These are phyloP conservation scores for Brettanomyces anomalus DNA, from an alignment of 805 yeast species.

Conservation along the genomic window DNA sequence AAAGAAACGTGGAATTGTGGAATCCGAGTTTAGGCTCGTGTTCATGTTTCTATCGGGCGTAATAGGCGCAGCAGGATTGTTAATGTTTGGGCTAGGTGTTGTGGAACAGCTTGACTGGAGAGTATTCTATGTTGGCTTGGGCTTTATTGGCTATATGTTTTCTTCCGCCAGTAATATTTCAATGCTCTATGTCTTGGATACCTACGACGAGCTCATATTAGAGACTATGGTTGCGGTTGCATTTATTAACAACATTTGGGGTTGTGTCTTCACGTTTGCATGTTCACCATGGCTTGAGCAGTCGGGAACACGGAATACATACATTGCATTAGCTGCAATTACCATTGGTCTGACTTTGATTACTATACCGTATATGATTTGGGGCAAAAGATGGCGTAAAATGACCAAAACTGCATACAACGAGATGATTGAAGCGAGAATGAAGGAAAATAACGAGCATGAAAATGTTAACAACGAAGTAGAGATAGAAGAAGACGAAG, in stretches of 20 bases:
- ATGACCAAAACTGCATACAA: conserved; percentile 45
- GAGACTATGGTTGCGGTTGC: conserved; percentile 61
- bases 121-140: conserved; percentile 50
- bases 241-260: conserved; percentile 53
- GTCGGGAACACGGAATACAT: conserved; percentile 50
- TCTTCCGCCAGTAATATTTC: conserved; percentile 64
- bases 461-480: too few species aligned
- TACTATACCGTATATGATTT: conserved; percentile 46
- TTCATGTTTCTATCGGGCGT: conserved; percentile 49
- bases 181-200: conserved; percentile 56
- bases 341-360: conserved; percentile 44
- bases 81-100: conserved; percentile 61
- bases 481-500: too few species aligned
- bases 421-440: conserved; percentile 31
- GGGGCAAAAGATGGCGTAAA: conserved; percentile 51
- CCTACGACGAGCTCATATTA: conserved; percentile 56
- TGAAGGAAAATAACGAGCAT: too few species aligned
- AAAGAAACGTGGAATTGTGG: conserved; percentile 48
- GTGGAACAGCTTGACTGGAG: conserved; percentile 42
- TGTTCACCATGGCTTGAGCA: conserved; percentile 54
- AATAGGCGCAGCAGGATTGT: conserved; percentile 49
- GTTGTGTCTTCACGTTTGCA: conserved; percentile 57
- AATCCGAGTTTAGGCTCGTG: conserved; percentile 56
- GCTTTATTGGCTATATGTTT: conserved; percentile 56
- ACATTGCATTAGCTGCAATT: conserved; percentile 51